These are phyloP conservation scores for Podospora pseudoanserina DNA, from an alignment of 495 filamentous ascomycete species.

Conservation along the genomic window DNA sequence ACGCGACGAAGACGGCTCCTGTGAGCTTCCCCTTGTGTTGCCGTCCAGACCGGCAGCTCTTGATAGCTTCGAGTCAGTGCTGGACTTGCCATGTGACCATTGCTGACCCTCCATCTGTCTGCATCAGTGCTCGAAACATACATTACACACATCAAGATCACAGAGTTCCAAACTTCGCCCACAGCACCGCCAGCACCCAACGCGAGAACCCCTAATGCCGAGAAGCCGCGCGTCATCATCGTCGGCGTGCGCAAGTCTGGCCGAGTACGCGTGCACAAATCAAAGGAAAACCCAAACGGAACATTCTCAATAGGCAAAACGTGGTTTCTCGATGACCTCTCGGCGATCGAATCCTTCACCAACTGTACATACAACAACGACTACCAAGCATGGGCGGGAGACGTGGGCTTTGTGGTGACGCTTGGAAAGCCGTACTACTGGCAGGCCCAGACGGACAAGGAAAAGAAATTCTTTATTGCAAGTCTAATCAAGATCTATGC, in stretches of 20 bases:
- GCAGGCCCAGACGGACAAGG: constrained; percentile 85
- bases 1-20: constrained; percentile 74
- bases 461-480: constrained; percentile 97
- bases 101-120: neutral
- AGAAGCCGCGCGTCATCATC: constrained; percentile 87
- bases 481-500: constrained; percentile 91
- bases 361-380: constrained; percentile 59
- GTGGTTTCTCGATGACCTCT: constrained; percentile 88
- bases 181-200: constrained; percentile 78
- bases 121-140: constrained; percentile 81
- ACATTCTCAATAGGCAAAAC: constrained; percentile 97
- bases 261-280: constrained; percentile 92
- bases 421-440: constrained; percentile 95
- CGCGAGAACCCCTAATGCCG: constrained; percentile 59
- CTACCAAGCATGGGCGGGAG: constrained; percentile 71
- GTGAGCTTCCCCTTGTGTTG: constrained; percentile 48
- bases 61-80: neutral
- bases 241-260: constrained; percentile 89
- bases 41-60: neutral
- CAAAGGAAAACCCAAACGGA: constrained; percentile 88
- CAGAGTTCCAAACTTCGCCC: constrained; percentile 80
- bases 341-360: constrained; percentile 71
- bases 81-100: neutral
- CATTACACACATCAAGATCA: constrained; percentile 91
- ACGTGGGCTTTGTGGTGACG: constrained; percentile 81